A percentile compares a stretch with the other conserved stretches of the same genome.
phyloP scores from a whole-genome alignment of 805 yeast genomes.

The Kluyveromyces aestuarii region DNA sequence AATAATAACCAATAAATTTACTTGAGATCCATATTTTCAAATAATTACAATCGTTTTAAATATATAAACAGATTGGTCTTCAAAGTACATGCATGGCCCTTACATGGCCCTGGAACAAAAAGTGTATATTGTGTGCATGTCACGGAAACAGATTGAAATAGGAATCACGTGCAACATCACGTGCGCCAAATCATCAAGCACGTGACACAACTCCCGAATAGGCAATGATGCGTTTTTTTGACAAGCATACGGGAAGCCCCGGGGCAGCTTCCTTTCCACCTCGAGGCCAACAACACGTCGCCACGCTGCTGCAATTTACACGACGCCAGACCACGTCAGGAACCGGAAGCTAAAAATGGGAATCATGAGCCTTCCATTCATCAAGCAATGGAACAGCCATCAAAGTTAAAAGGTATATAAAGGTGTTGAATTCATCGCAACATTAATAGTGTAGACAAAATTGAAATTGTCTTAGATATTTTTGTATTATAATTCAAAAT shows the following conservation, averaged over 20 bases:
- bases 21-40: too few relatives aligned
- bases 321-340: not conserved
- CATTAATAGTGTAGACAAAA: not conserved
- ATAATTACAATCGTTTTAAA: too few relatives aligned
- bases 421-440: not conserved
- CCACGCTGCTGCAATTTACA: not conserved
- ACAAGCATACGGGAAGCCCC: not conserved
- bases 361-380: not conserved
- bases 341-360: not conserved
- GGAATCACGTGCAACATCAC: too few relatives aligned
- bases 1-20: too few relatives aligned
- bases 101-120: too few relatives aligned
- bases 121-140: too few relatives aligned
- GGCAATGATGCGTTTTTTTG: not conserved
- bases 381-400: not conserved
- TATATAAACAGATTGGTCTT: too few relatives aligned
- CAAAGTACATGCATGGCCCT: too few relatives aligned
- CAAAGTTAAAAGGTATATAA: not conserved
- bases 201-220: not conserved
- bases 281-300: not conserved
- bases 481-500: too few relatives aligned
- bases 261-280: not conserved
- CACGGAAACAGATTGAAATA: too few relatives aligned
- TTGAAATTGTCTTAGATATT: too few relatives aligned
- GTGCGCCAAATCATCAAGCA: too few relatives aligned